Evolutionary conservation across 2,329 filamentous ascomycete genomes (phyloP).

Genomic region (Cladophialophora immunda): DNA sequence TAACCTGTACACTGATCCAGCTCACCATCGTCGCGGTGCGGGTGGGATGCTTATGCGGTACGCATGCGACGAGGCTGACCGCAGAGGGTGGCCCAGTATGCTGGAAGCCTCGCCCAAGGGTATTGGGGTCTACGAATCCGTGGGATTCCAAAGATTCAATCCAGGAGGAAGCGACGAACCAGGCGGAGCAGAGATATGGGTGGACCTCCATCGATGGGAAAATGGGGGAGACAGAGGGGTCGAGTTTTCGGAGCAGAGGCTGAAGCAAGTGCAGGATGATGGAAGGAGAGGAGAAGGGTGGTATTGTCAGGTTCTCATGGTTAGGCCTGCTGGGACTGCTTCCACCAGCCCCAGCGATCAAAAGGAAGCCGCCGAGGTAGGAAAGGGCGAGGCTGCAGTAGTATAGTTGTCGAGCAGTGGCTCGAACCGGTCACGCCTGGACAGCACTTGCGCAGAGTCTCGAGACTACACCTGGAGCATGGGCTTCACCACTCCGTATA

Average conservation of each 20-base stretch:
- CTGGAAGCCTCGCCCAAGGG: constrained; percentile 32
- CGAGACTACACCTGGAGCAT: not conserved
- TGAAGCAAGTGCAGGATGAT: not conserved
- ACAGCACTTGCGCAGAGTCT: not conserved
- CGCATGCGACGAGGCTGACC: constrained; percentile 24
- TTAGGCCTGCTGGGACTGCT: constrained; percentile 12
- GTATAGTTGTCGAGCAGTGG: not conserved
- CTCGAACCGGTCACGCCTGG: too few species aligned
- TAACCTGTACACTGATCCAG: constrained; percentile 29
- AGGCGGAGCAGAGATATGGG: constrained; percentile 21
- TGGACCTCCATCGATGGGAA: constrained; percentile 28
- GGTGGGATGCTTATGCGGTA: constrained; percentile 28
- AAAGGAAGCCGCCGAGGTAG: not conserved
- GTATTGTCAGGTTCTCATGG: constrained; percentile 30
- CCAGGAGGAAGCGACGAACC: not conserved
- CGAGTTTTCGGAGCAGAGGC: constrained; percentile 19
- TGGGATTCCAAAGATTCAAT: constrained; percentile 21
- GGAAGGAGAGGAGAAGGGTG: constrained; percentile 10
- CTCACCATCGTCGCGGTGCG: constrained; percentile 30
- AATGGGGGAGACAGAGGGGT: constrained; percentile 23
- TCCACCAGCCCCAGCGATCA: not conserved
- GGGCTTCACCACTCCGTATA: not conserved
- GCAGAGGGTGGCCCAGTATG: constrained; percentile 12
- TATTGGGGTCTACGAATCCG: constrained; percentile 22
- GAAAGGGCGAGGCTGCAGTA: not conserved